Percentiles rank a stretch among this genome's conserved stretches.
These are phyloP conservation scores for Histomonas meleagridis DNA, from an alignment of 208 protist genomes.

Conservation along the genomic window DNA sequence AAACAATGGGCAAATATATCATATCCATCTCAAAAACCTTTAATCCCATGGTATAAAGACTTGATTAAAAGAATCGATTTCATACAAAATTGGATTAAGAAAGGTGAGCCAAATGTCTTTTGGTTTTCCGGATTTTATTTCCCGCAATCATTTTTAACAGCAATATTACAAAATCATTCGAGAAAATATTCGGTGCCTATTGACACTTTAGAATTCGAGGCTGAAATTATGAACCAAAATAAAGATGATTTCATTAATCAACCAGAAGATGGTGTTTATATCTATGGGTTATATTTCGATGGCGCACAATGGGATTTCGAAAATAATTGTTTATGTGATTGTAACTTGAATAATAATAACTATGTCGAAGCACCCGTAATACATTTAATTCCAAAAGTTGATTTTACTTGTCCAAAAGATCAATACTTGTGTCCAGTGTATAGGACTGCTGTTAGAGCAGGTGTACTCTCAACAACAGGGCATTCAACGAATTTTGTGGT, in stretches of 20 bases:
- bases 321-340: background rate
- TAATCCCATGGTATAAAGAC: constrained; percentile 84
- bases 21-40: constrained; percentile 86
- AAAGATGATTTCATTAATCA: constrained; percentile 45
- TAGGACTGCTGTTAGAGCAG: background rate
- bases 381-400: background rate
- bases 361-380: background rate
- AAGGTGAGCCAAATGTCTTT: constrained; percentile 73
- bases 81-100: constrained; percentile 73
- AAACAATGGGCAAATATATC: constrained; percentile 65
- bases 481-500: constrained; percentile 96
- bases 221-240: constrained; percentile 62
- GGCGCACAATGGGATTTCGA: constrained; percentile 68
- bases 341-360: background rate
- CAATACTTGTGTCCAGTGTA: constrained; percentile 40
- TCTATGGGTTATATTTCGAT: constrained; percentile 84
- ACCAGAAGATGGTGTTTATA: constrained; percentile 75
- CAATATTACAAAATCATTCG: constrained; percentile 75
- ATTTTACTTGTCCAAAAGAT: background rate
- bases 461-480: constrained; percentile 78
- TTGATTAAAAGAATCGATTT: constrained; percentile 73
- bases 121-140: constrained; percentile 91
- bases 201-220: constrained; percentile 78
- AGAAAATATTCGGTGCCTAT: constrained; percentile 80
- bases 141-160: constrained; percentile 93